Base-by-base conservation (phyloP, 2,329 filamentous ascomycete species). In the Stagonosporopsis chrysanthemi region DNA sequence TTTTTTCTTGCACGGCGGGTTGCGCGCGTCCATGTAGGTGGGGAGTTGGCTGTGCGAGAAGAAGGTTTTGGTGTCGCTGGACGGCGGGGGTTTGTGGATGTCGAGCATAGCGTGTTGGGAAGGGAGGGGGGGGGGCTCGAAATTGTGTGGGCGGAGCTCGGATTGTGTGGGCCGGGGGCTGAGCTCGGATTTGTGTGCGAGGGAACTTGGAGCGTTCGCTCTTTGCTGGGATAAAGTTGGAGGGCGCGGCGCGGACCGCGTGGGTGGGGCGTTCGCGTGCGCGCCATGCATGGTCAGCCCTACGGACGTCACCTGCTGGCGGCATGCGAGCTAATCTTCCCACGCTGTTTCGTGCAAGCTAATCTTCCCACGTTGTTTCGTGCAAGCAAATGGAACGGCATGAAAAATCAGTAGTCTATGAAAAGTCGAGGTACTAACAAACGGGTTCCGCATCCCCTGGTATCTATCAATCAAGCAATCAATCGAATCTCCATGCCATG, bases 31-130 rank as follows among this genome's bases (percentile, higher is more conserved):
- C 41, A 94, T 80, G 77, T 91, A 89, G 28, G 82, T 80, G 24
- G 82, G 80, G 74, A 94, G 85, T 12, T 81, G 80, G 38, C 87
- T 87, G 68, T 90, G 86, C 0, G 88, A 90, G 62, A 91, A 88
- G 75, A 85, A 89, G 75, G 90, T 93, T 82, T 90, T 95, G 52
- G 85, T 80, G 36, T 76, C 68, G 41, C 74, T 66, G 23, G 70
- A 68, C 8, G 74, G 68, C 17, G 73, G 65, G 24, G 62, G 50
- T 14, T 73, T 69, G 49, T 71, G 66, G 31, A 77, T 69, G 45
- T 74, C 71, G 54, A 77, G 69, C 75, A 44, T 44, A n/a, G 15
- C 17, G 38, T 2, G 15, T 2, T 6, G 8, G 24, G 24, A 9
- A 9, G 26, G 26, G 9, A 9, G n/a, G n/a, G n/a, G n/a, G n/a